A percentile compares a stretch with the other conserved stretches of the same genome.
Evolutionary conservation across 345 rosid species (phyloP).

Genomic region (Brassica juncea): DNA sequence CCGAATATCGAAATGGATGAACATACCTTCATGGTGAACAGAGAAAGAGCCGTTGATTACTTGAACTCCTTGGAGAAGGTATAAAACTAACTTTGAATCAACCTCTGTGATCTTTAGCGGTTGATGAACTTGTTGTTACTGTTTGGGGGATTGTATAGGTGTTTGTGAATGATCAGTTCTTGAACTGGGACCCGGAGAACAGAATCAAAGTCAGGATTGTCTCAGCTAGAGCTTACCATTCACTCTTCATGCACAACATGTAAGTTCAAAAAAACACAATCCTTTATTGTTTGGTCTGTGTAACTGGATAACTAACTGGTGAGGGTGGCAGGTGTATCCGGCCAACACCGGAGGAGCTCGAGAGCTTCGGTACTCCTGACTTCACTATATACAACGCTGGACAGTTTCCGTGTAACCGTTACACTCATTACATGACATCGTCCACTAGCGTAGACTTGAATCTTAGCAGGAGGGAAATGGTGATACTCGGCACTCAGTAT

Average conservation of each 20-base stretch:
- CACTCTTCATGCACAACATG: conserved; percentile 99
- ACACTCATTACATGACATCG: conserved; percentile 98
- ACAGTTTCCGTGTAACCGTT: conserved; percentile 98
- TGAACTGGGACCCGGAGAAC: conserved; percentile 93
- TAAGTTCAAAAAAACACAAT: conserved; percentile 46
- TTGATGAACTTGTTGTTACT: background rate
- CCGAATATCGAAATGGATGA: conserved; percentile 99
- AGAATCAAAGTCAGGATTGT: conserved; percentile 96
- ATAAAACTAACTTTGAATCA: background rate
- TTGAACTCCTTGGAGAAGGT: conserved; percentile 95
- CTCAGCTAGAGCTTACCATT: conserved; percentile 97
- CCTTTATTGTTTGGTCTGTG: background rate
- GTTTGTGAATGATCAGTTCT: conserved; percentile 86
- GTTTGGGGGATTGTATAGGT: conserved; percentile 51
- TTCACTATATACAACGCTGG: conserved; percentile 99
- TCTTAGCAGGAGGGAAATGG: conserved; percentile 96
- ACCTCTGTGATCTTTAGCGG: background rate
- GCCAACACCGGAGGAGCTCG: conserved; percentile 95
- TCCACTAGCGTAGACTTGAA: conserved; percentile 95
- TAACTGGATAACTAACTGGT: conserved; percentile 54
- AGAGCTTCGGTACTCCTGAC: conserved; percentile 97
- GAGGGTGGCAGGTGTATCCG: conserved; percentile 98
- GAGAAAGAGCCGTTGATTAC: conserved; percentile 99
- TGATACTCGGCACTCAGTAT: conserved; percentile 95
- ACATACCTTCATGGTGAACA: conserved; percentile 88